Evolutionary conservation across 495 filamentous ascomycete species (phyloP).

Genomic region (Penicillium turbatum): DNA sequence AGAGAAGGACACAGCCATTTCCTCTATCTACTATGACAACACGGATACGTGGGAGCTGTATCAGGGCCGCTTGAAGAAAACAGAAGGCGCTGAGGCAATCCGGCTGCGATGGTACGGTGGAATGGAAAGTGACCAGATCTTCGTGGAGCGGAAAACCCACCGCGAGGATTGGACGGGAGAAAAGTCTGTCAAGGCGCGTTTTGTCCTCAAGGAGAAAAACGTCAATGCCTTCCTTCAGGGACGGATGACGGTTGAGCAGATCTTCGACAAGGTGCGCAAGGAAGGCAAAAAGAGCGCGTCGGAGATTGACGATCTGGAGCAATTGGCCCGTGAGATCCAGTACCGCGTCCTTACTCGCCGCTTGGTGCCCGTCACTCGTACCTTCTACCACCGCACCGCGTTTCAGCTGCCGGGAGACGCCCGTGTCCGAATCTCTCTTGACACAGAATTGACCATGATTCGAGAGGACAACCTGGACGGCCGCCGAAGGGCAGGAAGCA

Average conservation of each 20-base stretch:
- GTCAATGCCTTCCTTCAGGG: slow-evolving; percentile 86
- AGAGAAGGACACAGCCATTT: slow-evolving; percentile 82
- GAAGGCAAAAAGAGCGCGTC: slow-evolving; percentile 88
- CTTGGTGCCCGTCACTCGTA: slow-evolving; percentile 80
- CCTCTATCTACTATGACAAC: slow-evolving; percentile 98
- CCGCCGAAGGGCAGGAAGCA: slow-evolving; percentile 66
- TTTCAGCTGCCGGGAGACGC: slow-evolving; percentile 98
- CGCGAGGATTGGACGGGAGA: slow-evolving; percentile 99
- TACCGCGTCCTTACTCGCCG: slow-evolving; percentile 83
- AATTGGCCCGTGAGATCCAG: slow-evolving; percentile 86
- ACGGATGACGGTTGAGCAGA: slow-evolving; percentile 69
- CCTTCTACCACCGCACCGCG: slow-evolving; percentile 96
- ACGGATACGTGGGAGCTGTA: slow-evolving; percentile 90
- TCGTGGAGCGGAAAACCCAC: slow-evolving; percentile 97
- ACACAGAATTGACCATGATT: slow-evolving; percentile 91
- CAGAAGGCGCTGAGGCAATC: slow-evolving; percentile 94
- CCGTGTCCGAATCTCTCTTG: slow-evolving; percentile 91
- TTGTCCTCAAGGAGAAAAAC: slow-evolving; percentile 92
- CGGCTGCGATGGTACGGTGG: slow-evolving; percentile 96
- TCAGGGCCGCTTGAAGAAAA: slow-evolving; percentile 90
- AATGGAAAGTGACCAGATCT: slow-evolving; percentile 91
- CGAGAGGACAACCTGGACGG: slow-evolving; percentile 95
- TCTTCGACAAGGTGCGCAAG: slow-evolving; percentile 92
- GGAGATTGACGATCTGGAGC: slow-evolving; percentile 85
- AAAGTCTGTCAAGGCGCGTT: slow-evolving; percentile 96